Conservation (phyloP, 106 monocot genomes). For the Gastrodia elata region DNA sequence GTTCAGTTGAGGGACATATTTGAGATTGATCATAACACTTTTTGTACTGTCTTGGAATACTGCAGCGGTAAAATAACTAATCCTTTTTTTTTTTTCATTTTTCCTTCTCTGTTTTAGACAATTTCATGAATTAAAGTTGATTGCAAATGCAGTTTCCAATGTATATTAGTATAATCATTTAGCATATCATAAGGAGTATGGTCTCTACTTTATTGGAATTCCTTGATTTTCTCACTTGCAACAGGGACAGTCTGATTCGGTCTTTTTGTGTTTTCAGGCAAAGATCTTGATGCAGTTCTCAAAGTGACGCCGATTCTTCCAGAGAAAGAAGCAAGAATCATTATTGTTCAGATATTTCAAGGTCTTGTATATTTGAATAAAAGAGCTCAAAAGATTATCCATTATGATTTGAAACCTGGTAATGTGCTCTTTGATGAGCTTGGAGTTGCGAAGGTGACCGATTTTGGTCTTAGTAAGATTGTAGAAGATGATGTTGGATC, state of each 20-base stretch:
- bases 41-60: conserved; percentile 95
- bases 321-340: conserved; percentile 91
- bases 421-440: conserved; percentile 97
- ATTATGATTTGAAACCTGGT: conserved; percentile 97
- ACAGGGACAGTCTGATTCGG: neutral
- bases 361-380: conserved; percentile 93
- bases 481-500: conserved; percentile 92
- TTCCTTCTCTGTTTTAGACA: conserved; percentile 6
- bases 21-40: conserved; percentile 95
- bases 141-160: neutral
- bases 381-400: conserved; percentile 86
- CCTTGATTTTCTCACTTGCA: neutral
- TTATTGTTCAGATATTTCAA: conserved; percentile 98
- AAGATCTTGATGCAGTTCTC: conserved; percentile 94
- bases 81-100: too few relatives aligned
- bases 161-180: too few relatives aligned
- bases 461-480: conserved; percentile 99
- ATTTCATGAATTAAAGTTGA: neutral
- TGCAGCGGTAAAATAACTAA: conserved; percentile 76
- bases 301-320: conserved; percentile 84
- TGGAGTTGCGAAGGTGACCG: conserved; percentile 88
- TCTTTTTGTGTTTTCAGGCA: conserved; percentile 36
- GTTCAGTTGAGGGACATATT: conserved; percentile 95
- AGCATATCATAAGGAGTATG: too few relatives aligned
- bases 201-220: too few relatives aligned